phyloP scores from a whole-genome alignment of 2,329 filamentous ascomycete species.

The Chaetothyriales sp. region DNA sequence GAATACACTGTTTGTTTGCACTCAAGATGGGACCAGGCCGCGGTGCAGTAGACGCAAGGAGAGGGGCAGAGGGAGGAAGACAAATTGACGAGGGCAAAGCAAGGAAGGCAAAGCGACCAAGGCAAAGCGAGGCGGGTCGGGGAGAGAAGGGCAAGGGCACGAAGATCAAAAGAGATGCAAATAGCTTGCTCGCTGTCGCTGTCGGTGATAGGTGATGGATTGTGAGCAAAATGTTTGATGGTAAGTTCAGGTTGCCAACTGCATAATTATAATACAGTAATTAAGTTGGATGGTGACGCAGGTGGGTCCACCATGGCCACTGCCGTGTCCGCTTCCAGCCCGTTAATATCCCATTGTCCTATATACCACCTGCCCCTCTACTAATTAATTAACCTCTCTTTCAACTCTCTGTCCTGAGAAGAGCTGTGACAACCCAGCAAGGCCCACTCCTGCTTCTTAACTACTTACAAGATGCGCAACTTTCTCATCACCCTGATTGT shows the following conservation, averaged over 20 bases:
- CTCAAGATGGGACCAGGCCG: neutral
- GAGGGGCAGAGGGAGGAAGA: neutral
- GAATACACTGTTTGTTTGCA: neutral
- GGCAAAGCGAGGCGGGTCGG: neutral
- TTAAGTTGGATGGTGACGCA: neutral
- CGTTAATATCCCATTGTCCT: neutral
- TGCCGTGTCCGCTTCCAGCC: too few relatives aligned
- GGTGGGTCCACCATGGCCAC: neutral
- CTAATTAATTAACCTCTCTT: too few relatives aligned
- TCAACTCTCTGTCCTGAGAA: neutral
- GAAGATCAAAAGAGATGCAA: neutral
- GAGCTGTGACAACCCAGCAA: neutral
- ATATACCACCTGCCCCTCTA: too few relatives aligned
- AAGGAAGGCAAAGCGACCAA: neutral
- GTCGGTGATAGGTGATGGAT: too few relatives aligned
- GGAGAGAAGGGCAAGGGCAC: too few relatives aligned
- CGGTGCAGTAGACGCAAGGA: neutral
- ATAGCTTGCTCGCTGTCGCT: neutral
- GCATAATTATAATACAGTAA: neutral
- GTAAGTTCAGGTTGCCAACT: neutral
- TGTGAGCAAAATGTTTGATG: neutral
- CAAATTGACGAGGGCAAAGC: neutral
- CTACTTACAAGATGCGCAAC: constrained; percentile 49
- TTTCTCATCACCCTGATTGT: constrained; percentile 44
- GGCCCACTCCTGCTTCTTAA: neutral